Evolutionary conservation across 2,329 filamentous ascomycete genomes (phyloP), one percentile per base, ranked within the genome.

Genomic region (Epichloe glyceriae): DNA sequence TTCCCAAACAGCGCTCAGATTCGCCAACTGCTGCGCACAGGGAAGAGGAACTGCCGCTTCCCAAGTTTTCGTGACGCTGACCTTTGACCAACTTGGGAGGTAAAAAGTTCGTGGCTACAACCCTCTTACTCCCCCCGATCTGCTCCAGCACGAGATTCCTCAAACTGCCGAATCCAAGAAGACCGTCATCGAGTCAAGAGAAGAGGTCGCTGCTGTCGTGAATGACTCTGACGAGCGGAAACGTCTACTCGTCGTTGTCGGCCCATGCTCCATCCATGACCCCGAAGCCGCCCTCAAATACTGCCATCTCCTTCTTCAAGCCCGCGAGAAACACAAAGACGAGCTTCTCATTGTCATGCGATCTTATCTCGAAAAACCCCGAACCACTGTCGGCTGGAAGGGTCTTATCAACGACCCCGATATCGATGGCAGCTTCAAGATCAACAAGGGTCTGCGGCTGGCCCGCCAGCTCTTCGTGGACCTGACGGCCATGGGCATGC

Each of bases 331-430:
- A 75, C 83, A 83, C 55, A 76, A 82, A 60, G 90, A 97, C 66
- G 75, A 81, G 49, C 78, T 98, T 44, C 83, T 83, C 67, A 86
- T 98, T 67, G 84, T 98, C 63, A 98, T 98, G 93, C 88, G 93
- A 61, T 89, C 90, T 64, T 98, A 98, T 79, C 85, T 98, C 49
- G 93, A 98, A 77, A 98, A 98, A 78, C 93, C 93, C 41, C 85
- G 93, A 54, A 98, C 93, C 47, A 98, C 93, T 0, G 91, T 98
- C 46, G 93, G 93, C 65, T 98, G 93, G 93, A 98, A 98, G 74
- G 93, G 93, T 49, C 77, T 98, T 67, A 96, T 98, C 78, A 98
- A 98, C 71, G 93, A 98, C 69, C 93, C 93, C 2, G 90, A 97
- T 63, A 95, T 98, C 67, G 88, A 98, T 69, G 85, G 91, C 67